These are phyloP conservation scores for Marasmius oreades DNA, from an alignment of 1,284 basidiomycete species.

Conservation along the genomic window DNA sequence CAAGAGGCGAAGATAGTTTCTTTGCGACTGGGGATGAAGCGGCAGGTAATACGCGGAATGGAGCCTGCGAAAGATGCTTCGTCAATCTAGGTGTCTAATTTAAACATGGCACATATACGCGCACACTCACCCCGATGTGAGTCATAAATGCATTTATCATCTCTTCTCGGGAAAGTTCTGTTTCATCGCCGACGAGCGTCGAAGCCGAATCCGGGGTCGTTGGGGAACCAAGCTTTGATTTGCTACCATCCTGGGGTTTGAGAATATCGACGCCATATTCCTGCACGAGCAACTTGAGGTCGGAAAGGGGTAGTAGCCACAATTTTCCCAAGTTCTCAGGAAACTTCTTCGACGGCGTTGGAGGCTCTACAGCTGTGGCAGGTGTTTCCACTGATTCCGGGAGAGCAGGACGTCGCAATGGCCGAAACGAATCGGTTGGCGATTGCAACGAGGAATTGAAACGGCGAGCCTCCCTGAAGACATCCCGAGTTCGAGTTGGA, in stretches of 20 bases:
- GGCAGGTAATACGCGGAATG: background rate
- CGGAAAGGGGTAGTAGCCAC: background rate
- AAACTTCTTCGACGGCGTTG: constrained; percentile 24
- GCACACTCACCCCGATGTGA: constrained; percentile 42
- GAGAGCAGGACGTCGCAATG: constrained; percentile 42
- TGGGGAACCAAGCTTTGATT: background rate
- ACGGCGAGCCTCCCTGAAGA: constrained; percentile 41
- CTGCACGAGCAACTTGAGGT: background rate
- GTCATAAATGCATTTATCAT: constrained; percentile 43
- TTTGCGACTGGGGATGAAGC: no score
- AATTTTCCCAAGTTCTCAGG: constrained; percentile 3
- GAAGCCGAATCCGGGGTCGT: background rate
- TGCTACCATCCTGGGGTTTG: background rate
- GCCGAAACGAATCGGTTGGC: constrained; percentile 38
- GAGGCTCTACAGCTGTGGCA: constrained; percentile 3
- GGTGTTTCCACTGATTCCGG: constrained; percentile 22
- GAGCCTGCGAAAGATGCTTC: background rate
- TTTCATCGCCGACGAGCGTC: background rate
- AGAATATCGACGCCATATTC: constrained; percentile 1
- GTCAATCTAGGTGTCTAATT: background rate
- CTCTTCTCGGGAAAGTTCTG: constrained; percentile 22
- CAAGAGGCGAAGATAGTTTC: no score
- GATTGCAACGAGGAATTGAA: constrained; percentile 42
- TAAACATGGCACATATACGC: background rate
- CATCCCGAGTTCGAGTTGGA: background rate